A percentile compares a stretch with the other conserved stretches of the same genome.
Evolutionary conservation across 306 rosid genomes (phyloP).

Genomic region (Lathyrus oleraceus): DNA sequence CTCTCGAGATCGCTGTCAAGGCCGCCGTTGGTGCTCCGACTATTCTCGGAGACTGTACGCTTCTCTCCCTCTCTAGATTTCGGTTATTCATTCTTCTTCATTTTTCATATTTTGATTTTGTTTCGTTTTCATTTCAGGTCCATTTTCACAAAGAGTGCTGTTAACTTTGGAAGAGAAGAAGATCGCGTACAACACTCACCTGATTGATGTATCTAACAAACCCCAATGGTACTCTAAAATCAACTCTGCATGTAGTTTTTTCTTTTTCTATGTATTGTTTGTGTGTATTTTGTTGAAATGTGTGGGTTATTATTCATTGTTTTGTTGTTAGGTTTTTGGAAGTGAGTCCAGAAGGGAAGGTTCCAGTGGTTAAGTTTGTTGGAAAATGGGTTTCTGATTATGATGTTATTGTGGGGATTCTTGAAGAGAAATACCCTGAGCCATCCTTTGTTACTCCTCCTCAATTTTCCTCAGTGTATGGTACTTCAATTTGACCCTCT

Average conservation of each 20-base stretch:
- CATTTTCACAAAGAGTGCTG: no score
- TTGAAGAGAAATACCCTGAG: slow-evolving; percentile 75
- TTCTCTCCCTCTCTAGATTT: no score
- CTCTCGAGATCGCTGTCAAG: no score
- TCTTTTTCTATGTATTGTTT: background rate
- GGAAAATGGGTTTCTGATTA: slow-evolving; percentile 89
- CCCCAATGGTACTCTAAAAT: slow-evolving; percentile 61
- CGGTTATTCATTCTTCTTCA: no score
- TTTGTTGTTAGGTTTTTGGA: slow-evolving; percentile 55
- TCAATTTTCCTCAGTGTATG: no score
- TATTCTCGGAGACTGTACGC: no score
- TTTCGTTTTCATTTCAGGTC: no score
- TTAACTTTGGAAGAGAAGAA: no score
- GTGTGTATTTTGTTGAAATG: background rate
- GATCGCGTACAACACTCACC: no score
- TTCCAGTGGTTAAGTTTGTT: slow-evolving; percentile 70
- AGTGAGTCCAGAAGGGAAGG: slow-evolving; percentile 91
- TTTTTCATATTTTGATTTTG: no score
- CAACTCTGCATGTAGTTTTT: background rate
- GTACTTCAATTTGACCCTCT: no score
- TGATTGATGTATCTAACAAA: slow-evolving; percentile 58
- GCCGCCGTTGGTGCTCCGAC: no score
- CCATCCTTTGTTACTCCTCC: slow-evolving; percentile 64
- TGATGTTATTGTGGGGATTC: slow-evolving; percentile 69
- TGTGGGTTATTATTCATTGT: background rate